Base-by-base conservation (phyloP, 2,329 filamentous ascomycete species). In the Zymoseptoria tritici region DNA sequence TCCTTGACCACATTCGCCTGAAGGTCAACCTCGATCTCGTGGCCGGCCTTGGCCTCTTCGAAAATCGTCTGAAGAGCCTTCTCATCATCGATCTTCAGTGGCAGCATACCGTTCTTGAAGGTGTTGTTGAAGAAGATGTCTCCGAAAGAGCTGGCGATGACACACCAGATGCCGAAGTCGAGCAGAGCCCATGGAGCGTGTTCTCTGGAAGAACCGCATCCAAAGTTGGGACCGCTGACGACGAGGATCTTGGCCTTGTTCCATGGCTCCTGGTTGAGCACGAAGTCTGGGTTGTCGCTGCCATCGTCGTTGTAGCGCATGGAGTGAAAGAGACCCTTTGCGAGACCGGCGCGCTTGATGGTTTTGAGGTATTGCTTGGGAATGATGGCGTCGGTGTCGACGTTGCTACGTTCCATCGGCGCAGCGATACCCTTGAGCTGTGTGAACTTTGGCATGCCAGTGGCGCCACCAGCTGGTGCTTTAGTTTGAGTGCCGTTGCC, bases 51-150 rank as follows among this genome's bases (percentile, higher is more conserved):
- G 36, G 92, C 92, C 75, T 95, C 90, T 24, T 80, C 84, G 46
- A 89, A 86, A 64, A 97, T 86, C 62, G 81, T 81, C 51, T 88
- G 81, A 3, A 97, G 79, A 31, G 83, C 81, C 1, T 77, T 79
- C 65, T 85, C 77, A 74, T 93, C 85, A 31, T 82, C 78, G 72
- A 97, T 88, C 60, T 82, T 78, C 62, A 97, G 85, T 54, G 93
- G 92, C 64, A 97, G 81, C 94, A 97, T 97, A 79, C 93, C 93
- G 80, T 99, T 99, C 83, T 99, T 97, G 84, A 97, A 97, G n/a
- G 89, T 94, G 81, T 99, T 99, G 85, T 97, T 97, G 85, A 93
- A 95, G 85, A 97, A 97, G 76, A 99, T 99, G 72, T 96, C 91
- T 60, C 88, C 89, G 67, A 84, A 90, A 1, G 89, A 92, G 1